These are phyloP conservation scores for Tetraselmis striata DNA, from an alignment of 139 green algal genomes.

Conservation along the genomic window DNA sequence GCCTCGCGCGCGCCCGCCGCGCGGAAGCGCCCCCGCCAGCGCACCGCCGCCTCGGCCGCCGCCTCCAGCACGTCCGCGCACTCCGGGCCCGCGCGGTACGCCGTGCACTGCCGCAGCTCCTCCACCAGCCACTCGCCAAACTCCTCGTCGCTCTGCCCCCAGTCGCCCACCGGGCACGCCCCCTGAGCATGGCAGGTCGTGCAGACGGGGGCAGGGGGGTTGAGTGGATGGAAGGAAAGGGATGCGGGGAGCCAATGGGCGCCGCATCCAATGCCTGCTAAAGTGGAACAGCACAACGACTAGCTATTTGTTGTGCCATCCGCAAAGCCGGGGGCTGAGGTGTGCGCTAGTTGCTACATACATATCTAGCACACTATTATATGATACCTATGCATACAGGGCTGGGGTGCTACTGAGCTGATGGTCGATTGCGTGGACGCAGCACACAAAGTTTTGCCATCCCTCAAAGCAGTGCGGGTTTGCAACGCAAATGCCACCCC, in stretches of 20 bases:
- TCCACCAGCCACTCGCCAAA: background rate
- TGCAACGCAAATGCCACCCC: no score
- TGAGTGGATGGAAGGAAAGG: no score
- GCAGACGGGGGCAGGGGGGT: background rate
- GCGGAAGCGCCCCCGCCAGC: background rate
- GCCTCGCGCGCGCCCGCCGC: background rate
- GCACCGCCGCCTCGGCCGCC: background rate
- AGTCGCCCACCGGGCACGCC: background rate
- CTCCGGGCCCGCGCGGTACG: background rate
- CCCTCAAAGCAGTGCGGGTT: no score
- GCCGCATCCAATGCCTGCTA: no score
- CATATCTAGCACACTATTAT: no score
- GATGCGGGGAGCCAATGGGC: no score
- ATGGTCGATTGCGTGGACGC: no score
- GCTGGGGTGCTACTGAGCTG: no score
- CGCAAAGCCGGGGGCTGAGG: background rate
- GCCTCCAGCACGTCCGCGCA: background rate
- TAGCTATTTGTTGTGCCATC: background rate
- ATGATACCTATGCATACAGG: no score
- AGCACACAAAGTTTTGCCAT: no score
- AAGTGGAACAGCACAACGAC: background rate
- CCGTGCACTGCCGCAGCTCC: background rate
- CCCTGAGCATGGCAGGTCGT: background rate
- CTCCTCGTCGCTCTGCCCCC: background rate
- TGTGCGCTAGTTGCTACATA: no score